phyloP scores from a whole-genome alignment of 768 basidiomycete genomes.

The Mycena epipterygia region DNA sequence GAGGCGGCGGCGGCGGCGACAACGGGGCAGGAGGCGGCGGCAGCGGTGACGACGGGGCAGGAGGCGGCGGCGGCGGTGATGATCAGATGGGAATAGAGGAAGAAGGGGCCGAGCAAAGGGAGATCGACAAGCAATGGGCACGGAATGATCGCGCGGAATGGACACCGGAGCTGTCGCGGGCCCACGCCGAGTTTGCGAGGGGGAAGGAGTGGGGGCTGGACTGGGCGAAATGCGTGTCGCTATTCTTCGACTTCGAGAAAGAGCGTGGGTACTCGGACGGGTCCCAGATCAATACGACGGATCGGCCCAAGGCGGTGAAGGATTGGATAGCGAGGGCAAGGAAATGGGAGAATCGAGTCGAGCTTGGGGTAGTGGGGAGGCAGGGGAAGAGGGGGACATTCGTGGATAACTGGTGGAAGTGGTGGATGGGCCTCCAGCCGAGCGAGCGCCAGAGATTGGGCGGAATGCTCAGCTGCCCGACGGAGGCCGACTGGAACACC shows the following conservation, averaged over 20 bases:
- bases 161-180: background rate
- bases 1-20: too few relatives aligned
- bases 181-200: background rate
- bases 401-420: background rate
- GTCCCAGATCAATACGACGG: background rate
- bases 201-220: background rate
- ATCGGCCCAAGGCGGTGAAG: background rate
- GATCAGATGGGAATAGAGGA: background rate
- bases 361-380: background rate
- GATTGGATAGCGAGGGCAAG: background rate
- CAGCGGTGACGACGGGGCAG: background rate
- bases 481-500: background rate
- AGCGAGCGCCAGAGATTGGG: background rate
- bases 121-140: background rate
- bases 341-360: background rate
- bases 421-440: background rate
- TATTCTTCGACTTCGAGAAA: background rate
- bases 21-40: too few relatives aligned
- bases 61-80: background rate
- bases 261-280: background rate
- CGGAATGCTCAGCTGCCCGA: background rate
- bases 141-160: background rate
- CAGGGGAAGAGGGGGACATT: background rate
- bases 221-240: background rate
- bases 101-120: background rate